Conservation (phyloP, 208 protist species). For the Wallacemonas sp. region DNA sequence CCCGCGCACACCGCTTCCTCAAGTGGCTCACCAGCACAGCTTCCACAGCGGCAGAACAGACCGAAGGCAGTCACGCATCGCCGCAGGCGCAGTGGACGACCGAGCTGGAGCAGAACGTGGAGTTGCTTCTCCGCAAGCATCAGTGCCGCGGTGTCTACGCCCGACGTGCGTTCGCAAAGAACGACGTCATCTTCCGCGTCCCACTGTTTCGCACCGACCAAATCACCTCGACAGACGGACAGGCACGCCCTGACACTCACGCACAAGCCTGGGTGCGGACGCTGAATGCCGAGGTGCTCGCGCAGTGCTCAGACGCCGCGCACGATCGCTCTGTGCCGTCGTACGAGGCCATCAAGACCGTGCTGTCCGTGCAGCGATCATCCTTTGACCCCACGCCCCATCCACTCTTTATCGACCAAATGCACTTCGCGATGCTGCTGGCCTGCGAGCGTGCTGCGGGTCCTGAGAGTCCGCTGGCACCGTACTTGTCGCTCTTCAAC, state of each 20-base stretch:
- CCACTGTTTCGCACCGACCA: conserved; percentile 25
- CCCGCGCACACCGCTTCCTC: conserved; percentile 25
- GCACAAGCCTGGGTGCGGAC: conserved; percentile 2
- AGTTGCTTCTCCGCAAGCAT: conserved; percentile 37
- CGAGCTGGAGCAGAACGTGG: conserved; percentile 34
- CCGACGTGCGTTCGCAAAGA: conserved; percentile 29
- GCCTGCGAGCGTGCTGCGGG: conserved; percentile 55
- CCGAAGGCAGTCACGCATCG: not conserved
- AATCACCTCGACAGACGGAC: not conserved
- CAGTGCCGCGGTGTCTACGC: conserved; percentile 61
- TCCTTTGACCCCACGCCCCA: conserved; percentile 65
- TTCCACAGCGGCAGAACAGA: conserved; percentile 6
- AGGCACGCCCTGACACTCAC: too few species aligned
- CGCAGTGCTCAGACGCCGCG: conserved; percentile 26
- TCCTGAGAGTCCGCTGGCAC: conserved; percentile 36
- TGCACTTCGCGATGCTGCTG: conserved; percentile 56
- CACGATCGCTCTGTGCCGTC: conserved; percentile 32
- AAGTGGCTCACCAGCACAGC: conserved; percentile 20
- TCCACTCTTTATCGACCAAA: conserved; percentile 64
- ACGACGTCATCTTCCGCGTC: conserved; percentile 58
- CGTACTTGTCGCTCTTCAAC: conserved; percentile 45
- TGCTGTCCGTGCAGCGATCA: conserved; percentile 33
- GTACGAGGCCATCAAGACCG: conserved; percentile 26
- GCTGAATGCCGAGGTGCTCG: conserved; percentile 52
- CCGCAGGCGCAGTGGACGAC: not conserved